Conservation (phyloP, 371 early-diverging fungal genomes). For the Syncephalastrum contaminatum region DNA sequence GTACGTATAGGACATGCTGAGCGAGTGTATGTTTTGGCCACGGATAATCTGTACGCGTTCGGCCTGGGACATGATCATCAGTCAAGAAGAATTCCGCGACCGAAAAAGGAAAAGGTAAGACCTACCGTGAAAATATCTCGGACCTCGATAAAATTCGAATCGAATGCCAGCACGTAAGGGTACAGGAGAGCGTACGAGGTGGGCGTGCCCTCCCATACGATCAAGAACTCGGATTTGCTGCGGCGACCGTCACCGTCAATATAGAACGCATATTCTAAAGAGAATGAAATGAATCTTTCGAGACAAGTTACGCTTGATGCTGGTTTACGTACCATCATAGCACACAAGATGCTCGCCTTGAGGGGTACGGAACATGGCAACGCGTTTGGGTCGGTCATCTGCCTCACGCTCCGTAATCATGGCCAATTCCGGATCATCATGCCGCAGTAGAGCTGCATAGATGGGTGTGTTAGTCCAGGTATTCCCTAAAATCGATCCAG, state of each 20-base stretch:
- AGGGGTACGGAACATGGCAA: slow-evolving; percentile 30
- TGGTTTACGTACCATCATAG: slow-evolving; percentile 31
- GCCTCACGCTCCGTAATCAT: slow-evolving; percentile 34
- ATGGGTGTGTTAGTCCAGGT: background rate
- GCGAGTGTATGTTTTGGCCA: slow-evolving; percentile 47
- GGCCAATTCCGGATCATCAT: slow-evolving; percentile 26
- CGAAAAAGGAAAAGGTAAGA: background rate
- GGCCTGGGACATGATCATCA: slow-evolving; percentile 18
- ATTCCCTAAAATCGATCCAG: background rate
- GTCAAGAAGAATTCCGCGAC: too few relatives aligned
- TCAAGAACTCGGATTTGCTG: slow-evolving; percentile 10
- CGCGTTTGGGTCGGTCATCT: slow-evolving; percentile 23
- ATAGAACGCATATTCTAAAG: slow-evolving; percentile 21
- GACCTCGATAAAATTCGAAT: slow-evolving; percentile 20
- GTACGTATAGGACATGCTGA: slow-evolving; percentile 10
- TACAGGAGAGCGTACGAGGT: slow-evolving; percentile 18
- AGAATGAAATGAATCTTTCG: background rate
- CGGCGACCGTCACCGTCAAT: slow-evolving; percentile 21
- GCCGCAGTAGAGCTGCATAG: slow-evolving; percentile 29
- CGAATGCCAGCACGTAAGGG: slow-evolving; percentile 23
- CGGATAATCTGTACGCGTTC: slow-evolving; percentile 53
- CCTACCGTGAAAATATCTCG: slow-evolving; percentile 18
- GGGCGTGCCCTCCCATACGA: slow-evolving; percentile 25
- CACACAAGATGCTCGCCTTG: slow-evolving; percentile 36
- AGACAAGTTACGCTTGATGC: background rate